Evolutionary conservation across 768 basidiomycete species (phyloP), one percentile per base, ranked within the genome.

Genomic region (Boletus reticuloceps): DNA sequence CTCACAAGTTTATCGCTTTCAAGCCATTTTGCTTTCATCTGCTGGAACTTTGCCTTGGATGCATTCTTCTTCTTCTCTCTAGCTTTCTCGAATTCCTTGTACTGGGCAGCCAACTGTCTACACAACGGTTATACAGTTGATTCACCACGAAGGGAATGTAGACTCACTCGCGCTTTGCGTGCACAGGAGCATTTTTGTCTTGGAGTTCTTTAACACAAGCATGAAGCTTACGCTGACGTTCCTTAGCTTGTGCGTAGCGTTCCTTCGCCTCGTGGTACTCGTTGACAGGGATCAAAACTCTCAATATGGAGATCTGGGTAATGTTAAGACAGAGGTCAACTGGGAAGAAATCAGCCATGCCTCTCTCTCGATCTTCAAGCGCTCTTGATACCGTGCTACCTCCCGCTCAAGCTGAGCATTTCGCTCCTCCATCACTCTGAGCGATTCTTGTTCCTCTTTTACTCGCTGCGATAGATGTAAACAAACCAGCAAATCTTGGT

Each of bases 381-480:
- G 82, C 51, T 94, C 89, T 51, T 86, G 79, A 64, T 83, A 92
- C 16, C 86, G 80, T 56, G 82, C 79, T 1, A 97, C 94, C 46
- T 95, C 90, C 14, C 84, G 79, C 66, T 92, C 89, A 16, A 94
- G 84, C 46, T 77, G 77, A 11, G 85, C 83, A 58, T 92, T 91
- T 48, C 88, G 84, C 40, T 89, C 85, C 54, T 82, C 77, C 73
- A 88, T 77, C 16, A 82, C 84, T 56, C 72, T 76, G 40, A 87
- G 74, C 34, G 80, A 75, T 11, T 79, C 78, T 44, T 75, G 76
- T 45, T 91, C 86, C 1, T 72, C 72, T 58, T 74, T 73, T 47
- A 86, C 75, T 22, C 65, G 72, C 87, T 87, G 54, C 3, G 43
- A 47, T 2, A 31, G 32, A 5, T 13, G 36, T 65, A 29, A 51